These are phyloP conservation scores for Akanthomyces dipterigenus DNA, from an alignment of 2,329 filamentous ascomycete genomes.

Conservation along the genomic window DNA sequence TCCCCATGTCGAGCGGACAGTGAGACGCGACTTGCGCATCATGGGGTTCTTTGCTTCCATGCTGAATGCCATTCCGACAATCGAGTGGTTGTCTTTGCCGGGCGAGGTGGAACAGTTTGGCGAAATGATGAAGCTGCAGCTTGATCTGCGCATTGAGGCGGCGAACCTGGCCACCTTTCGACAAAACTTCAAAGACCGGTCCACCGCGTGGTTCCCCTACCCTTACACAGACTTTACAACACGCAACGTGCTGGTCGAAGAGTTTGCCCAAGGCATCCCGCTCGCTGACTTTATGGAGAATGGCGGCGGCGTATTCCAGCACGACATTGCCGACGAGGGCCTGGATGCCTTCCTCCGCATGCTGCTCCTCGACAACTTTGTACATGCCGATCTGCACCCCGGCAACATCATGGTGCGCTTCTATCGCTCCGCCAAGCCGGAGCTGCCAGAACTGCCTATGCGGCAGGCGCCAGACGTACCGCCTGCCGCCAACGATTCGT, in stretches of 20 bases:
- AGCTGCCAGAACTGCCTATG: constrained; percentile 38
- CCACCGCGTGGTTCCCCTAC: constrained; percentile 94
- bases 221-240: constrained; percentile 91
- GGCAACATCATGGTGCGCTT: constrained; percentile 99
- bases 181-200: constrained; percentile 79
- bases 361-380: constrained; percentile 94
- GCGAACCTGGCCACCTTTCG: constrained; percentile 85
- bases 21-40: constrained; percentile 85
- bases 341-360: constrained; percentile 94
- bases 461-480: constrained; percentile 22
- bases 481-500: constrained; percentile 40
- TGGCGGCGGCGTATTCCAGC: constrained; percentile 85
- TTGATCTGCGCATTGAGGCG: constrained; percentile 90
- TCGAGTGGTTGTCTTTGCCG: constrained; percentile 94
- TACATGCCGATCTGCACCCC: constrained; percentile 92
- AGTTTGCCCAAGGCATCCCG: constrained; percentile 92
- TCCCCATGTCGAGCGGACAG: constrained; percentile 80
- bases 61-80: constrained; percentile 83
- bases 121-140: constrained; percentile 97
- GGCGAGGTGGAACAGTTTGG: constrained; percentile 93
- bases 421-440: constrained; percentile 72
- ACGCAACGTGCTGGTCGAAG: constrained; percentile 85
- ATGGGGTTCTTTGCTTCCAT: constrained; percentile 85
- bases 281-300: constrained; percentile 84
- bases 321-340: constrained; percentile 90